Conservation (phyloP, 257 asterid genomes). For the Pogostemon cablin region DNA sequence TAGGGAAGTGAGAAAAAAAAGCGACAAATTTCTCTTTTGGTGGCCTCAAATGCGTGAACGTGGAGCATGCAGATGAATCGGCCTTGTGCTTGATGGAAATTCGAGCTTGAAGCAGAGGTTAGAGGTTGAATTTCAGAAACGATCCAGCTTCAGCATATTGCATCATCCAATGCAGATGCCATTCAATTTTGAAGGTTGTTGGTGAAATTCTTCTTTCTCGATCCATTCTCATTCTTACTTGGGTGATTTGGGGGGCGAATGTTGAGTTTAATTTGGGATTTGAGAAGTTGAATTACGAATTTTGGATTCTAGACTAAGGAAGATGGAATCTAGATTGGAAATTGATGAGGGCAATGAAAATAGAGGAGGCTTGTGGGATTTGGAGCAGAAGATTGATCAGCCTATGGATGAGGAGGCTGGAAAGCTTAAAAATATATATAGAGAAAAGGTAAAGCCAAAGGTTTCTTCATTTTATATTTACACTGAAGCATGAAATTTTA, state of each 20-base stretch:
- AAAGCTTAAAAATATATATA: conserved; percentile 63
- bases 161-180: background rate
- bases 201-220: background rate
- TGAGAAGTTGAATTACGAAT: background rate
- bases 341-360: background rate
- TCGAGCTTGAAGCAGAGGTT: background rate
- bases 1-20: background rate
- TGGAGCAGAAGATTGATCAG: conserved; percentile 66
- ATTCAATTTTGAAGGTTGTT: background rate
- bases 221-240: background rate
- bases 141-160: background rate
- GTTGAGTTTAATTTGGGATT: background rate
- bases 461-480: background rate
- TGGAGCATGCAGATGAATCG: background rate
- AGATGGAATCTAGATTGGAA: background rate
- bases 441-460: conserved; percentile 59
- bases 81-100: background rate
- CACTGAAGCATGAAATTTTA: background rate
- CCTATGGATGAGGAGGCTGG: conserved; percentile 96
- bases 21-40: background rate
- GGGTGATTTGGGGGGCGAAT: background rate
- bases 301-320: background rate
- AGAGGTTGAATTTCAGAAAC: background rate
- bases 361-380: conserved; percentile 25
- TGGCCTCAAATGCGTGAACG: background rate